A percentile compares a stretch with the other conserved stretches of the same genome.
phyloP scores from a whole-genome alignment of 2,329 filamentous ascomycete genomes.

The Exophiala viscosa region DNA sequence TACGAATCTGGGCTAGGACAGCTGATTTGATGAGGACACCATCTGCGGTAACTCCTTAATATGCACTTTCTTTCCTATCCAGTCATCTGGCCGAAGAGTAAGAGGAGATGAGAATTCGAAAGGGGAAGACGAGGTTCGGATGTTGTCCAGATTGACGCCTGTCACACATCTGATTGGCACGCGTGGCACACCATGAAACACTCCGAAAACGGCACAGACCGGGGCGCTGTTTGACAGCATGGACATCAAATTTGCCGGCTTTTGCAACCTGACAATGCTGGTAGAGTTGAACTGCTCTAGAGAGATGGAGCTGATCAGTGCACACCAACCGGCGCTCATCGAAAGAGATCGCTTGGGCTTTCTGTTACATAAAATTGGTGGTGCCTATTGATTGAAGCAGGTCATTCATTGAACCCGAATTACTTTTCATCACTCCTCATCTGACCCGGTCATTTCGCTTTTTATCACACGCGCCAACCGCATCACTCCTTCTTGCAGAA shows the following conservation, averaged over 20 bases:
- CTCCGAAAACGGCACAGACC: conserved; percentile 10
- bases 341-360: too few species aligned
- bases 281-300: too few species aligned
- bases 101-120: neutral
- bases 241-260: neutral
- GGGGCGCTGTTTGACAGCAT: conserved; percentile 13
- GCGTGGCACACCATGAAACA: conserved; percentile 17
- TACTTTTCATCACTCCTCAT: conserved; percentile 2
- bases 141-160: conserved; percentile 1
- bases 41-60: conserved; percentile 12
- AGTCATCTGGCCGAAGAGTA: conserved; percentile 1
- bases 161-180: conserved; percentile 14
- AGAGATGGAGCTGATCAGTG: too few species aligned
- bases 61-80: conserved; percentile 1
- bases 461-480: conserved; percentile 52
- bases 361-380: too few species aligned
- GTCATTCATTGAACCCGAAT: neutral
- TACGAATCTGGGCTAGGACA: neutral
- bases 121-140: conserved; percentile 7
- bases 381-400: neutral
- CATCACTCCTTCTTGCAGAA: conserved; percentile 63
- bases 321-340: too few species aligned
- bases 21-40: conserved; percentile 9
- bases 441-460: conserved; percentile 16
- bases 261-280: too few species aligned